Evolutionary conservation across 192 early-diverging fungal species (phyloP), one percentile per base, ranked within the genome.

Genomic region (Glomus cerebriforme): DNA sequence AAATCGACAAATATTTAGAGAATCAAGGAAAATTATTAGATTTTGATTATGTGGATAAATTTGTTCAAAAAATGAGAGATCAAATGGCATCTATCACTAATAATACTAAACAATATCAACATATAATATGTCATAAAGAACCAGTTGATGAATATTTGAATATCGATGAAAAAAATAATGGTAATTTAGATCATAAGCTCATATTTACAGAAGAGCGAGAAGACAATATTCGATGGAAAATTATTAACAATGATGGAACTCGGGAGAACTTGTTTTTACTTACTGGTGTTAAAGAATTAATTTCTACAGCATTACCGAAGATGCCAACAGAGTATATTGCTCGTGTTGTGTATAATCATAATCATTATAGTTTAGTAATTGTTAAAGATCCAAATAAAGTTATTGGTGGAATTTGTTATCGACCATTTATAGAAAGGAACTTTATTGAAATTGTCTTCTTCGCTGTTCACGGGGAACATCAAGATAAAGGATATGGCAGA

Each of bases 401-500:
- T 24, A 87, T 99, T 45, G 98, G 96, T 58, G 98, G 97, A 3
- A 98, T 99, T 54, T 95, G 94, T 7, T 99, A 94, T 81, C 90
- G 96, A n/a, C 92, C 96, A 17, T 99, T 99, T 85, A 86, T 88
- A 69, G 84, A 88, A 3, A 88, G 94, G 17, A 88, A 94, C 71
- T 98, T 99, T 90, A 96, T 97, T 12, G 98, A 99, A 81, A 99
- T 99, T 87, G 98, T 99, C 15, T 99, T 99, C 86, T 98, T 95
- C 74, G 98, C 98, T 2, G 95, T 99, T 31, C 86, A 92, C 7
- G 92, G 94, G 0, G 89, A 92, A 13, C 95, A 96, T 72, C 97
- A 98, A 88, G 97, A 97, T 70, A 94, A 95, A 90, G 98, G 98
- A 71, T 98, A 98, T 82, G 98, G 98, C n/a, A 93, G 95, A 10